phyloP scores from a whole-genome alignment of 2,329 filamentous ascomycete species.

The Lecanosticta acicola region DNA sequence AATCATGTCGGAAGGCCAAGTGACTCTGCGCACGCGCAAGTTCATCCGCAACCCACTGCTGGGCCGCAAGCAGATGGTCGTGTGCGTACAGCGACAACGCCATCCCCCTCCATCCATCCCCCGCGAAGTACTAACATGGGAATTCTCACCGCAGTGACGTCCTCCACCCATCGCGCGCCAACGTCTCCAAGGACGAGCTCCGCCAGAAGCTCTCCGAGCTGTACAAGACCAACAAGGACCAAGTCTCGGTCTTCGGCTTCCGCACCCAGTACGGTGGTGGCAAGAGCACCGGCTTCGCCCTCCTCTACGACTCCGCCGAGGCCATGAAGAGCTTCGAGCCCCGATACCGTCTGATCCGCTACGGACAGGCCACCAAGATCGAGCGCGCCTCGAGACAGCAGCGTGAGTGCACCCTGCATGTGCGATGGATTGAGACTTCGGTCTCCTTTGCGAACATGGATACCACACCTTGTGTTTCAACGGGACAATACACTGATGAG shows the following conservation, averaged over 20 bases:
- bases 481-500: slow-evolving; percentile 15
- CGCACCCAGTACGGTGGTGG: slow-evolving; percentile 98
- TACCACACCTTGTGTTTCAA: slow-evolving; percentile 3
- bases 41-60: slow-evolving; percentile 99
- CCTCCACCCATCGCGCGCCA: slow-evolving; percentile 96
- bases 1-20: slow-evolving; percentile 77
- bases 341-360: slow-evolving; percentile 90
- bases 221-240: slow-evolving; percentile 98
- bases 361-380: slow-evolving; percentile 87
- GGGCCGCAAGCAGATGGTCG: slow-evolving; percentile 98
- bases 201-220: slow-evolving; percentile 87
- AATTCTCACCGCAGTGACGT: slow-evolving; percentile 66
- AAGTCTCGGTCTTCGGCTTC: slow-evolving; percentile 97
- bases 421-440: slow-evolving; percentile 8
- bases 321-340: slow-evolving; percentile 99
- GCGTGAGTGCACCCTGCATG: slow-evolving; percentile 62
- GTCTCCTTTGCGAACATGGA: slow-evolving; percentile 1
- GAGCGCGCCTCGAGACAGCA: slow-evolving; percentile 98
- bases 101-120: neutral
- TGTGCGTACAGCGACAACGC: slow-evolving; percentile 57
- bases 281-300: slow-evolving; percentile 98
- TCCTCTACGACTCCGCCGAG: slow-evolving; percentile 97
- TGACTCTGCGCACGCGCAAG: slow-evolving; percentile 82
- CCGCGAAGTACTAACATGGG: slow-evolving; percentile 19
- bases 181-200: slow-evolving; percentile 99